These are phyloP conservation scores for Rhodotorula sp. DNA, from an alignment of 1,284 basidiomycete genomes.

Conservation along the genomic window DNA sequence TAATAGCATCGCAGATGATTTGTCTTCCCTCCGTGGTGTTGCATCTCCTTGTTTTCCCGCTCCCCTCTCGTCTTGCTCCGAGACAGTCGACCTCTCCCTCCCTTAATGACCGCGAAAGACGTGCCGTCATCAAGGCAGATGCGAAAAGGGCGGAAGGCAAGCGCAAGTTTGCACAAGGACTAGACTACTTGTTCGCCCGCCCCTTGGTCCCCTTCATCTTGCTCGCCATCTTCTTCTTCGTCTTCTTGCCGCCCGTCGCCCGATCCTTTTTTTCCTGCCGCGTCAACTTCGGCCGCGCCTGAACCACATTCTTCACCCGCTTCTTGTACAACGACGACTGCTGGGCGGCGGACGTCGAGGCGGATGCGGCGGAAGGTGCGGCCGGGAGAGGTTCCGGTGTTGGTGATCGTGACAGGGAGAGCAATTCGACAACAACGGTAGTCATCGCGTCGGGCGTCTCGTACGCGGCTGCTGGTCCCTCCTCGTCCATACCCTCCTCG, in stretches of 20 bases:
- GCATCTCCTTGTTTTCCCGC: too few relatives aligned
- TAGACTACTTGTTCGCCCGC: neutral
- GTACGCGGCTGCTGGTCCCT: constrained; percentile 10
- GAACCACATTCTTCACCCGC: constrained; percentile 25
- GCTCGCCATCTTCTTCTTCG: constrained; percentile 27
- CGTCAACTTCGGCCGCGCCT: constrained; percentile 34
- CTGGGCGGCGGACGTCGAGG: neutral
- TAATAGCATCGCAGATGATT: too few relatives aligned
- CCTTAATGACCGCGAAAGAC: too few relatives aligned
- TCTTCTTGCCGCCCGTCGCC: constrained; percentile 32
- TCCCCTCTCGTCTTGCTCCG: too few relatives aligned
- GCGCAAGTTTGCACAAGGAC: neutral
- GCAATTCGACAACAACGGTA: constrained; percentile 32
- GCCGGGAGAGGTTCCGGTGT: constrained; percentile 20
- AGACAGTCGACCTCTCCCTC: too few relatives aligned
- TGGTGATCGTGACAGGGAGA: constrained; percentile 36
- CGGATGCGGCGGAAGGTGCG: neutral
- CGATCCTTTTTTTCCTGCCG: constrained; percentile 38
- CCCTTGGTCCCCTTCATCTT: constrained; percentile 35
- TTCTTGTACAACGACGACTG: constrained; percentile 23
- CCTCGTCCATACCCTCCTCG: neutral
- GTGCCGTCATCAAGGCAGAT: too few relatives aligned
- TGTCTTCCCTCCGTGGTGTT: too few relatives aligned
- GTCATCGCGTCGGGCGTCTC: constrained; percentile 29
- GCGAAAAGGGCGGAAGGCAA: too few relatives aligned